These are phyloP conservation scores for Scortechinia acanthostroma DNA, from an alignment of 2,329 filamentous ascomycete species.

Conservation along the genomic window DNA sequence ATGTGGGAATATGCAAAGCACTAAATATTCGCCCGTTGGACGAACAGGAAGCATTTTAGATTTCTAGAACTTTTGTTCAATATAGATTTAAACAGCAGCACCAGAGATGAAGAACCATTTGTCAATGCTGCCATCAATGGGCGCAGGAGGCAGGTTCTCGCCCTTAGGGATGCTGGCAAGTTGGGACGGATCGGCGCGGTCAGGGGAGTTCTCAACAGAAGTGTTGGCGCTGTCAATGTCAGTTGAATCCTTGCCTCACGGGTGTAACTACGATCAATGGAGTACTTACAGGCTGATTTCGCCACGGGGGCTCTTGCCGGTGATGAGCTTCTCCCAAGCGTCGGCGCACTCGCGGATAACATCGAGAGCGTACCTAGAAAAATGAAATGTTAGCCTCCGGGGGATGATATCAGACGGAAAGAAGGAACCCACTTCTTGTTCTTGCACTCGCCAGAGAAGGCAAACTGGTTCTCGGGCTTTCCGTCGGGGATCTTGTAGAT, in stretches of 20 bases:
- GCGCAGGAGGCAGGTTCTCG: conserved; percentile 75
- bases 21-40: no score
- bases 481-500: conserved; percentile 99
- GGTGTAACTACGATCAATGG: conserved; percentile 5
- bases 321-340: conserved; percentile 93
- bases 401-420: not conserved
- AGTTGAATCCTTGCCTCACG: conserved; percentile 15
- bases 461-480: conserved; percentile 99
- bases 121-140: conserved; percentile 93
- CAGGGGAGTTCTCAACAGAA: conserved; percentile 48
- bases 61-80: not conserved
- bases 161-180: conserved; percentile 71
- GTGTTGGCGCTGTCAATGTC: conserved; percentile 65
- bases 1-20: no score
- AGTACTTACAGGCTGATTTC: conserved; percentile 74
- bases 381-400: not conserved
- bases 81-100: conserved; percentile 59
- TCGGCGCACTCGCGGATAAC: conserved; percentile 92
- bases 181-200: conserved; percentile 62
- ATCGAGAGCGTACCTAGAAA: conserved; percentile 83
- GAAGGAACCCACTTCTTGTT: conserved; percentile 73
- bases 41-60: no score
- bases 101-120: conserved; percentile 99
- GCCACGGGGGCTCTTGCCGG: conserved; percentile 75
- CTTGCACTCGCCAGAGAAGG: conserved; percentile 99